Conservation (phyloP, 164 flowering plant species). For the Nymphaea thermarum region DNA sequence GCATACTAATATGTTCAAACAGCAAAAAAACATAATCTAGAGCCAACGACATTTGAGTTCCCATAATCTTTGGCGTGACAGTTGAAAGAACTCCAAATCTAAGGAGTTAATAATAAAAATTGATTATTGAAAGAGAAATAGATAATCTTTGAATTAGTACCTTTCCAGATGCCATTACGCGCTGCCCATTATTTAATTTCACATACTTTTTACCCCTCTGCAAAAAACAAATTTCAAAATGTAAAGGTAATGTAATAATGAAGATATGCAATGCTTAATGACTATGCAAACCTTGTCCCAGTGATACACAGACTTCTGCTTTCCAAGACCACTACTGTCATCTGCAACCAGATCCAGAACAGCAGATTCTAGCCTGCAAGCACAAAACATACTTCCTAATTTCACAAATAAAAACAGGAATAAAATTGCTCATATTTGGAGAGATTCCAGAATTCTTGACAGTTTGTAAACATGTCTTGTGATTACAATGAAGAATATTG, state of each 20-base stretch:
- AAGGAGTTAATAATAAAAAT: not conserved
- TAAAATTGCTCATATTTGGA: not conserved
- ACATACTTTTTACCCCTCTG: constrained; percentile 87
- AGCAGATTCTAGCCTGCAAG: constrained; percentile 69
- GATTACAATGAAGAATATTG: too few species aligned
- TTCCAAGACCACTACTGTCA: constrained; percentile 60
- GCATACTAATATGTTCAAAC: not conserved
- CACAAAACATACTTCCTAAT: not conserved
- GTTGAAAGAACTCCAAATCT: not conserved
- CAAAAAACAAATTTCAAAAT: constrained; percentile 8
- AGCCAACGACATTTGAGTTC: not conserved
- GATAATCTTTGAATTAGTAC: constrained; percentile 20
- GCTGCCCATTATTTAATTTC: constrained; percentile 83
- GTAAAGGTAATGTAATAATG: not conserved
- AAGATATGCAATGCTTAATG: not conserved
- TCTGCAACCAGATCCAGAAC: constrained; percentile 91
- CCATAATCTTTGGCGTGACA: not conserved
- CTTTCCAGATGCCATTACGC: constrained; percentile 93
- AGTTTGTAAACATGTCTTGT: too few species aligned
- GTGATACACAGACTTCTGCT: constrained; percentile 66
- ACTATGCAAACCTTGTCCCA: constrained; percentile 76
- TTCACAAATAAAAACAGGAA: not conserved
- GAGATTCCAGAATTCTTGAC: not conserved
- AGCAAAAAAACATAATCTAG: not conserved
- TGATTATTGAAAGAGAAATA: not conserved